A percentile compares a stretch with the other conserved stretches of the same genome.
These are phyloP conservation scores for Yarrowia phangngaensis DNA, from an alignment of 805 yeast species.

Conservation along the genomic window DNA sequence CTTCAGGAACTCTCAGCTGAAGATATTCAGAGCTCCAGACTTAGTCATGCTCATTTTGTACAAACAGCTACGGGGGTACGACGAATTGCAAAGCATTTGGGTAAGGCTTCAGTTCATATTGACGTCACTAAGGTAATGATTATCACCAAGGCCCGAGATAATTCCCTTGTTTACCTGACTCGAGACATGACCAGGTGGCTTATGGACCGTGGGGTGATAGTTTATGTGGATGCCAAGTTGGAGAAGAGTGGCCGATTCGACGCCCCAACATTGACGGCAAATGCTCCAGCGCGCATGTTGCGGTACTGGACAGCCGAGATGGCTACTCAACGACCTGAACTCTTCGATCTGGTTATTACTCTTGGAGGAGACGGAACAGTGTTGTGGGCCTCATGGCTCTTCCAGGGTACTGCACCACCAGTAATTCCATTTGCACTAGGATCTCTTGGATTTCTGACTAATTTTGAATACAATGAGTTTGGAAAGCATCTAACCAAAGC, in stretches of 20 bases:
- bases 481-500: constrained; percentile 54
- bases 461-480: constrained; percentile 74
- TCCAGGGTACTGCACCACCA: constrained; percentile 83
- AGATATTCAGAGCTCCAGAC: constrained; percentile 24
- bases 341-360: constrained; percentile 74
- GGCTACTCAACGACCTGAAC: constrained; percentile 43
- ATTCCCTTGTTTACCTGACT: constrained; percentile 68
- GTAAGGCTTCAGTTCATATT: constrained; percentile 46
- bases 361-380: constrained; percentile 97
- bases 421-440: constrained; percentile 83
- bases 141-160: constrained; percentile 87
- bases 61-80: constrained; percentile 37
- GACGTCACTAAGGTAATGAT: constrained; percentile 69
- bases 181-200: constrained; percentile 80
- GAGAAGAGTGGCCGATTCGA: constrained; percentile 62
- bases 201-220: constrained; percentile 46
- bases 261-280: constrained; percentile 36
- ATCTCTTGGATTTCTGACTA: constrained; percentile 84
- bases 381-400: constrained; percentile 74
- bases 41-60: constrained; percentile 29
- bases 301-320: constrained; percentile 67
- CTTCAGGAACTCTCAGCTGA: constrained; percentile 26
- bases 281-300: constrained; percentile 37
- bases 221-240: constrained; percentile 72
- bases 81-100: constrained; percentile 35